Evolutionary conservation across 331 rosid species (phyloP), one percentile per base, ranked within the genome.

Genomic region (Spiraea crenata): DNA sequence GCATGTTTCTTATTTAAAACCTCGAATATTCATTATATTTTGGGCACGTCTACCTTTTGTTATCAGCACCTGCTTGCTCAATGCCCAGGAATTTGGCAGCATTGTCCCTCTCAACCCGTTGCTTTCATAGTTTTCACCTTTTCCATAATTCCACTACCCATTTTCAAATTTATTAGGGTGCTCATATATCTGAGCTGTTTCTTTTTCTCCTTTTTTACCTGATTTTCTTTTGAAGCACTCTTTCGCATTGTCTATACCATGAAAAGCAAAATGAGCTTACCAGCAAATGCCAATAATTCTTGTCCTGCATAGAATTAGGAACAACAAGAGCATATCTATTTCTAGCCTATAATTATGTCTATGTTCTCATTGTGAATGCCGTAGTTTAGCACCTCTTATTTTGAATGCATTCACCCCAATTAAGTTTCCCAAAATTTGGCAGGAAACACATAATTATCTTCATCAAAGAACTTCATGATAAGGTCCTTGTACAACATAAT

Each of bases 301-400:
- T 87, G 84, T 80, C 85, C 68, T 73, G 85, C 76, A 61, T 0
- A 75, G 75, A 49, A 59, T 45, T 25, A 25, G 31, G 31, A 37
- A 17, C 14, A 59, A 37, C 64, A 37, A 59, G 64, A 70, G 77
- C 88, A 84, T 37, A 65, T 69, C 67, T 64, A 75, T 71, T 74
- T 82, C 68, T 40, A 25, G 44, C 69, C 54, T 79, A 88, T 88
- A 81, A 90, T 88, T 80, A 19, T 91, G 96, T 86, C 82, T 82
- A 72, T 80, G 74, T 17, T 55, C 49, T 41, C 35, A 70, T 58
- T 76, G 55, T 76, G 71, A 77, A 76, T 76, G 79, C 80, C 66
- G 69, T 51, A 63, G 45, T 82, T 77, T 86, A 86, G 82, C 83
- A 66, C 77, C 65, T 65, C 31, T 54, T 75, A 63, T 49, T 69